phyloP scores from a whole-genome alignment of 1,284 basidiomycete genomes.

The Trichosporon sp. region DNA sequence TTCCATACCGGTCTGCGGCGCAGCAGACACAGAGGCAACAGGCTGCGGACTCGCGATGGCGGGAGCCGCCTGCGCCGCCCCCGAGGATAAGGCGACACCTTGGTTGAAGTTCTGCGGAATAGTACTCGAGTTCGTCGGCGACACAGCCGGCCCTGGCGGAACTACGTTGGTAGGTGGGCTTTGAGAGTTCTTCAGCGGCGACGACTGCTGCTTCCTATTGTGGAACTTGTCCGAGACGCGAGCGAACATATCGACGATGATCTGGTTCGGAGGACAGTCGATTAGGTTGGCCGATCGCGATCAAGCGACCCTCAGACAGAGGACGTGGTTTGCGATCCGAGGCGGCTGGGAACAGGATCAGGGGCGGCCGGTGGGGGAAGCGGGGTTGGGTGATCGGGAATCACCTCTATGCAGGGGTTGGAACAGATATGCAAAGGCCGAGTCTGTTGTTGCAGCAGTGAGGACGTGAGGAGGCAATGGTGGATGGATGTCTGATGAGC shows the following conservation, averaged over 20 bases:
- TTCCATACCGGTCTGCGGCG: neutral
- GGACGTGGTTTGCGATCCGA: neutral
- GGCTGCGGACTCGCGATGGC: constrained; percentile 4
- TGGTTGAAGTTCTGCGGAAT: neutral
- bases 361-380: neutral
- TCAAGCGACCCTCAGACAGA: neutral
- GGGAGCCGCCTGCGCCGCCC: neutral
- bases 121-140: neutral
- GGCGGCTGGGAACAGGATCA: neutral
- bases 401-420: neutral
- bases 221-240: constrained; percentile 46
- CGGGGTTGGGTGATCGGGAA: neutral
- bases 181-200: constrained; percentile 17
- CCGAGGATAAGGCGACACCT: neutral
- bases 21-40: neutral
- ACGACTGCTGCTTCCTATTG: constrained; percentile 33
- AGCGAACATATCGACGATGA: constrained; percentile 32
- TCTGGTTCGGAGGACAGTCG: too few relatives aligned
- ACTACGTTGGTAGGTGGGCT: constrained; percentile 7
- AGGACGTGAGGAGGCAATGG: neutral
- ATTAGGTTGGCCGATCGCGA: neutral
- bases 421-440: neutral
- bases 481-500: neutral
- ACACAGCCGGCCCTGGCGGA: constrained; percentile 12
- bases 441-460: neutral